Evolutionary conservation across 495 filamentous ascomycete species (phyloP).

Genomic region (Poronia punctata): DNA sequence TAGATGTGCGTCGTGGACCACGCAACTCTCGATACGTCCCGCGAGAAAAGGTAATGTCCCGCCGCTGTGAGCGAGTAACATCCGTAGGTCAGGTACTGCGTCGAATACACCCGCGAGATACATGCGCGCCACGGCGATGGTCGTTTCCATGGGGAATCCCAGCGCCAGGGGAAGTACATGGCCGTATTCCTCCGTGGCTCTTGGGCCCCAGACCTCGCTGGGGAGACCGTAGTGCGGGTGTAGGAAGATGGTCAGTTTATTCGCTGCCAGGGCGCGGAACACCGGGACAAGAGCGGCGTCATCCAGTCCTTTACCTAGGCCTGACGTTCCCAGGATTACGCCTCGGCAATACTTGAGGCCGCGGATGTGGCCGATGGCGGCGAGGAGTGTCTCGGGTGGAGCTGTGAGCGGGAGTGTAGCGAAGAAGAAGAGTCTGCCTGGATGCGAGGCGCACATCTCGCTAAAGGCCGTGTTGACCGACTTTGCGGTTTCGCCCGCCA

Average conservation of each 20-base stretch:
- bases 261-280: conserved; percentile 59
- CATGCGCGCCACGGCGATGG: conserved; percentile 86
- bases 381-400: conserved; percentile 49
- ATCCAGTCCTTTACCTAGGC: conserved; percentile 75
- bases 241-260: conserved; percentile 64
- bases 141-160: conserved; percentile 91
- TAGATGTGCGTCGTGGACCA: conserved; percentile 71
- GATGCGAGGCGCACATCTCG: conserved; percentile 52
- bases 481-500: conserved; percentile 55
- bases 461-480: conserved; percentile 74
- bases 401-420: conserved; percentile 74
- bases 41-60: conserved; percentile 87
- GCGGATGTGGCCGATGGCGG: conserved; percentile 56
- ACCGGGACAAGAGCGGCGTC: conserved; percentile 65
- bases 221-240: conserved; percentile 94
- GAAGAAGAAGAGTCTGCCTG: conserved; percentile 67
- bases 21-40: conserved; percentile 81
- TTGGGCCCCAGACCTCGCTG: conserved; percentile 64
- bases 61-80: conserved; percentile 82
- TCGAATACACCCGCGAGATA: conserved; percentile 80
- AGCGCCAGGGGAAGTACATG: conserved; percentile 82
- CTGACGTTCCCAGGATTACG: conserved; percentile 81
- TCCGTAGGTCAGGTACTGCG: conserved; percentile 56
- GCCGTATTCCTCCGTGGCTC: conserved; percentile 61
- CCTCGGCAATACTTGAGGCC: conserved; percentile 64